A percentile compares a stretch with the other conserved stretches of the same genome.
phyloP scores from a whole-genome alignment of 2,329 filamentous ascomycete species.

The Trichophyton rubrum region DNA sequence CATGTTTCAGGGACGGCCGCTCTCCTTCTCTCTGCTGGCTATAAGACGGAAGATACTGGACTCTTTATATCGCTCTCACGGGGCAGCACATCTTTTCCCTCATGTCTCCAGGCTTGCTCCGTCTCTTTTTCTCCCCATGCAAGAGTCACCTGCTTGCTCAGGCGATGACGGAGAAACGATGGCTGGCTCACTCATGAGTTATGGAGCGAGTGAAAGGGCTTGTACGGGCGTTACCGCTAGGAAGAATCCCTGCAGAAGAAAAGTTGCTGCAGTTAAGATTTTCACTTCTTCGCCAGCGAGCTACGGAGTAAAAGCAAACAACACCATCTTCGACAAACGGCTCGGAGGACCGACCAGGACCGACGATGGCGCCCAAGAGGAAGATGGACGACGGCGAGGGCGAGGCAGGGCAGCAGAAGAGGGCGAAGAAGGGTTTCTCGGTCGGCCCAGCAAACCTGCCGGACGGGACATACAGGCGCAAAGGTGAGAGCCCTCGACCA shows the following conservation, averaged over 20 bases:
- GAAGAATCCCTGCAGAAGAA: background rate
- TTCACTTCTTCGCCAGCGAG: background rate
- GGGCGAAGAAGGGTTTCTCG: conserved; percentile 59
- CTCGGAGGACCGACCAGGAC: background rate
- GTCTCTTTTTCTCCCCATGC: background rate
- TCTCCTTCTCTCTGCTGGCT: background rate
- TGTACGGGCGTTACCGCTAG: conserved; percentile 1
- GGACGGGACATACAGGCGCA: conserved; percentile 76
- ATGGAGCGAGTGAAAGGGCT: background rate
- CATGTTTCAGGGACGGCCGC: background rate
- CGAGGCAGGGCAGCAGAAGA: background rate
- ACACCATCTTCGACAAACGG: background rate
- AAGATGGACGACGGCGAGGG: conserved; percentile 12
- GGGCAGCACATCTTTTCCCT: background rate
- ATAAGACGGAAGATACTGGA: background rate
- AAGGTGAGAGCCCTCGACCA: conserved; percentile 38
- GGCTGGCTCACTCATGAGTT: too few species aligned
- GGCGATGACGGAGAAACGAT: background rate
- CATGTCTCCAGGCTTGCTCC: background rate
- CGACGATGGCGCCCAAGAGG: conserved; percentile 13
- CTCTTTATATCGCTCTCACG: too few species aligned
- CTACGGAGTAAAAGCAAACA: too few species aligned
- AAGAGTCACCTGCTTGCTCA: background rate
- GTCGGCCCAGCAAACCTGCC: conserved; percentile 84
- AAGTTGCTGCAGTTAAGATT: background rate